Conservation (phyloP, 768 basidiomycete genomes). For the Lactarius hatsudake region DNA sequence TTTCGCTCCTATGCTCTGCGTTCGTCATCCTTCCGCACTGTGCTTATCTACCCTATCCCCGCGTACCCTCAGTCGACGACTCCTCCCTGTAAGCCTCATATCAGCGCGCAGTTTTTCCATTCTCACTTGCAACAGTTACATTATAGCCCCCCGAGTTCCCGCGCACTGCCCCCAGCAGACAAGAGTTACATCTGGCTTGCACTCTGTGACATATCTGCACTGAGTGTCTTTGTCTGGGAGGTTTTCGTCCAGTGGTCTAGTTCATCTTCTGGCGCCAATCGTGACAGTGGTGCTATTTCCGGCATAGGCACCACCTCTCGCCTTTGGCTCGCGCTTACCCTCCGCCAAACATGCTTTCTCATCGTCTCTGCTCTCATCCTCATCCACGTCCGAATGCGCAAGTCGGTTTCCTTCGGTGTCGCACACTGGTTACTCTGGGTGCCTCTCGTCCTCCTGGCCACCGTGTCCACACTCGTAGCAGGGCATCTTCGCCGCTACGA, state of each 20-base stretch:
- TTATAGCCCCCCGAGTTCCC: constrained; percentile 70
- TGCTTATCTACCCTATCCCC: constrained; percentile 76
- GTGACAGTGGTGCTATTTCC: constrained; percentile 34
- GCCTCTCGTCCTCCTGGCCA: constrained; percentile 53
- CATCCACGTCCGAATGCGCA: constrained; percentile 67
- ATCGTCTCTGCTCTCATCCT: constrained; percentile 59
- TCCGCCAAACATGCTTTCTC: constrained; percentile 67
- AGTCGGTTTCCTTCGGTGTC: constrained; percentile 64
- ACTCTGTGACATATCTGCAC: constrained; percentile 58
- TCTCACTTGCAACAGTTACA: constrained; percentile 50
- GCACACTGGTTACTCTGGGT: constrained; percentile 74
- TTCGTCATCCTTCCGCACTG: constrained; percentile 76
- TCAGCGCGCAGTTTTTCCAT: not conserved
- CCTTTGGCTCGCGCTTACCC: constrained; percentile 66
- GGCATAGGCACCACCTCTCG: constrained; percentile 55
- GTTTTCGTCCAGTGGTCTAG: constrained; percentile 50
- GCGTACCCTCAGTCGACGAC: constrained; percentile 67
- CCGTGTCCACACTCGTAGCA: constrained; percentile 57
- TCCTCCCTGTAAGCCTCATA: constrained; percentile 57
- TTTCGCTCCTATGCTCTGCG: constrained; percentile 70
- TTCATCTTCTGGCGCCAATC: constrained; percentile 37
- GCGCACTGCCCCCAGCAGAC: constrained; percentile 62
- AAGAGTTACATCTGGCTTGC: constrained; percentile 76
- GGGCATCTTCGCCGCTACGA: constrained; percentile 54
- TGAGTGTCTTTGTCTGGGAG: constrained; percentile 67